phyloP scores from a whole-genome alignment of 352 stramenopile genomes.

The Phytophthora agathidicida region DNA sequence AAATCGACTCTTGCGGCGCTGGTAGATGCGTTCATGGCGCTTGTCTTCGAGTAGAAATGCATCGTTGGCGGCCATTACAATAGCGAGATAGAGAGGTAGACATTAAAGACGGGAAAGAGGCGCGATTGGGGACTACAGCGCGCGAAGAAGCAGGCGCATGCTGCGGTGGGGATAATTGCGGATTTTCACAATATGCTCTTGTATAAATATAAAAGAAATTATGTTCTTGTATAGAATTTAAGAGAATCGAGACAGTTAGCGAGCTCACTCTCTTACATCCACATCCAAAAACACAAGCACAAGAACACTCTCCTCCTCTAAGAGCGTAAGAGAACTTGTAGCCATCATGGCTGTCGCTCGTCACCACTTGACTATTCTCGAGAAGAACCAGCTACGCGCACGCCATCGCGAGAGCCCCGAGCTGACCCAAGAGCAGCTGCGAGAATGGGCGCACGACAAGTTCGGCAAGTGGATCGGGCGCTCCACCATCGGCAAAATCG shows the following conservation, averaged over 20 bases:
- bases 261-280: constrained; percentile 5
- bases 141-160: neutral
- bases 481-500: constrained; percentile 49
- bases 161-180: neutral
- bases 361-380: constrained; percentile 43
- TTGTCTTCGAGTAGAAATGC: constrained; percentile 5
- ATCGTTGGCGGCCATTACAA: neutral
- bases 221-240: too few species aligned
- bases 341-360: constrained; percentile 22
- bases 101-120: neutral
- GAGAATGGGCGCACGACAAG: constrained; percentile 34
- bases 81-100: neutral
- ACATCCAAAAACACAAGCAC: constrained; percentile 21
- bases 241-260: constrained; percentile 5
- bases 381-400: constrained; percentile 45
- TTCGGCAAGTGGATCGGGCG: constrained; percentile 46
- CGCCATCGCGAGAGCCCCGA: constrained; percentile 30
- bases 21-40: constrained; percentile 8
- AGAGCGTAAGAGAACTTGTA: constrained; percentile 32
- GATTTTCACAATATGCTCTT: constrained; percentile 9
- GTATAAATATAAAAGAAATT: too few species aligned
- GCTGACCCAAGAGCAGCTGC: constrained; percentile 46
- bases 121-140: neutral
- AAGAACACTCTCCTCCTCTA: constrained; percentile 7
- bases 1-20: constrained; percentile 9